These are phyloP conservation scores for Fusarium sp. DNA, from an alignment of 2,329 filamentous ascomycete genomes.

Conservation along the genomic window DNA sequence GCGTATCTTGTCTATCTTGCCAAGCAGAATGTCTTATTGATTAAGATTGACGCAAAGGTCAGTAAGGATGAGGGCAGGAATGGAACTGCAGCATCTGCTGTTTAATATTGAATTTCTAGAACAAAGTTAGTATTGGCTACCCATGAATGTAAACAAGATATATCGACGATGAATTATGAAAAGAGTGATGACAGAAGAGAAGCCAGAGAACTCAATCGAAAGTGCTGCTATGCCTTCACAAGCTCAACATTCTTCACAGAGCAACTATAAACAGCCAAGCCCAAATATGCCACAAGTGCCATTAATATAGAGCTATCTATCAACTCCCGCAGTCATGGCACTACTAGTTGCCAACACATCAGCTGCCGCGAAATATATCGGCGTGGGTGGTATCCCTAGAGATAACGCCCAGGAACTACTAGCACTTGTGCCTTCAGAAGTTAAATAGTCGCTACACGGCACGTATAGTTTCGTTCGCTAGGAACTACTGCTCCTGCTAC, in stretches of 20 bases:
- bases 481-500: background rate
- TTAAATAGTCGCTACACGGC: background rate
- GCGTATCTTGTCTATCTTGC: background rate
- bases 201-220: slow-evolving; percentile 4
- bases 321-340: background rate
- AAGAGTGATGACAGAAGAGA: background rate
- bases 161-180: background rate
- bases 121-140: background rate
- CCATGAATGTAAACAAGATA: background rate
- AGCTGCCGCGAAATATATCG: background rate
- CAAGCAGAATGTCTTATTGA: background rate
- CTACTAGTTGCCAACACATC: background rate
- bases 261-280: background rate
- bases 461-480: background rate
- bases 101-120: background rate
- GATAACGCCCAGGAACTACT: background rate
- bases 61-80: background rate
- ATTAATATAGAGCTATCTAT: background rate
- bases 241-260: background rate
- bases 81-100: background rate
- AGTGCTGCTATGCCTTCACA: background rate
- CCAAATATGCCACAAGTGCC: background rate
- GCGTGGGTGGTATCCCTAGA: background rate
- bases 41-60: background rate
- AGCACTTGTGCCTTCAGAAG: background rate